Evolutionary conservation across 2,329 filamentous ascomycete species (phyloP).

Genomic region (Colletotrichum ledebouriae): DNA sequence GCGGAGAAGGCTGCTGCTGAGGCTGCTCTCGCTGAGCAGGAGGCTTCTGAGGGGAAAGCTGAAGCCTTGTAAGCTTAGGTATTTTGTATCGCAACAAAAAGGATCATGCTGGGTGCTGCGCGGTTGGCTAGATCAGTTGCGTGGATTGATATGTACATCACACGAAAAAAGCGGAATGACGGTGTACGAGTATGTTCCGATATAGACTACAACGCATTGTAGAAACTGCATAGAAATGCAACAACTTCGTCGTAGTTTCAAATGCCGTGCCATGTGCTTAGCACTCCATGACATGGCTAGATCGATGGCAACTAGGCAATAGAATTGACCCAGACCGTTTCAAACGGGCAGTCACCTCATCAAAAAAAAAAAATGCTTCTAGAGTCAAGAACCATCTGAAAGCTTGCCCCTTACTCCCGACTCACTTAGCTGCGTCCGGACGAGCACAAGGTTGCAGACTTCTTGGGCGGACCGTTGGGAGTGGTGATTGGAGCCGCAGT

Average conservation of each 20-base stretch:
- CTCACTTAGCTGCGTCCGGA: neutral
- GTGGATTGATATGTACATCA: neutral
- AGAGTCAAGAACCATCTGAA: neutral
- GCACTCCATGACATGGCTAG: too few species aligned
- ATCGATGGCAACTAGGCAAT: too few species aligned
- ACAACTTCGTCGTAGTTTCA: neutral
- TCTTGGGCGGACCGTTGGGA: neutral
- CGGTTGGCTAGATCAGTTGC: neutral
- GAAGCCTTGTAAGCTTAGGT: too few species aligned
- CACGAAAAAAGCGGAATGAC: neutral
- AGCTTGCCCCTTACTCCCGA: neutral
- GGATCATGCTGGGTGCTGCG: too few species aligned
- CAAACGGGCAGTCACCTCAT: too few species aligned
- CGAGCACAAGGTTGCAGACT: constrained; percentile 10
- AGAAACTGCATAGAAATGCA: neutral
- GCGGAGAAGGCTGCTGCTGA: constrained; percentile 1
- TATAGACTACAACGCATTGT: neutral
- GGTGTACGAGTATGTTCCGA: neutral
- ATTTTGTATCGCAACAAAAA: too few species aligned
- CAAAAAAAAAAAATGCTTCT: too few species aligned
- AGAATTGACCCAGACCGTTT: too few species aligned
- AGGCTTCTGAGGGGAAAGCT: too few species aligned
- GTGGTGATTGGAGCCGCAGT: constrained; percentile 29
- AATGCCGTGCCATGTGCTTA: too few species aligned
- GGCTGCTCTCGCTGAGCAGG: too few species aligned